These are phyloP conservation scores for Paecilomyces formosus DNA, from an alignment of 2,329 filamentous ascomycete species.

Conservation along the genomic window DNA sequence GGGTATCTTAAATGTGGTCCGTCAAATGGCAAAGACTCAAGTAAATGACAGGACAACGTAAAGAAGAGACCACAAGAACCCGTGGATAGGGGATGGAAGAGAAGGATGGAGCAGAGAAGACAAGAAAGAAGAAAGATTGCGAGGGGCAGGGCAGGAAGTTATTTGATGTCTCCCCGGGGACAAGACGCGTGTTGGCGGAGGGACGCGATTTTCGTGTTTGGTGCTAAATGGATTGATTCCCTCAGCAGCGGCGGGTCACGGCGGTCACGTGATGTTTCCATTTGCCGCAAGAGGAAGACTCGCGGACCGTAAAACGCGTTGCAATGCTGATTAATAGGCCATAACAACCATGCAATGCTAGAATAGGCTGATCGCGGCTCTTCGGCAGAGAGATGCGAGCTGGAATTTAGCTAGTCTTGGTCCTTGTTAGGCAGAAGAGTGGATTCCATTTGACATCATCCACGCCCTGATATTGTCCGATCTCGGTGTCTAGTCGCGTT, in stretches of 20 bases:
- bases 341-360: not conserved
- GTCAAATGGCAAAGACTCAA: conserved; percentile 5
- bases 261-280: not conserved
- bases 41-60: conserved; percentile 3
- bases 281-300: not conserved
- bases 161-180: conserved; percentile 23
- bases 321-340: not conserved
- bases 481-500: not conserved
- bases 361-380: not conserved
- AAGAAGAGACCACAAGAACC: conserved; percentile 8
- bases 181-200: conserved; percentile 23
- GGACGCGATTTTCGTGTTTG: conserved; percentile 29
- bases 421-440: not conserved
- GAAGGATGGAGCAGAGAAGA: conserved; percentile 14
- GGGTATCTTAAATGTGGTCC: conserved; percentile 16
- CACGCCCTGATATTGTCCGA: not conserved
- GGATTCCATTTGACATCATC: not conserved
- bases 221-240: conserved; percentile 17
- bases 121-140: conserved; percentile 16
- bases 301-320: not conserved
- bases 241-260: conserved; percentile 11
- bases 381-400: not conserved
- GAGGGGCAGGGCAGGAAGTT: conserved; percentile 12
- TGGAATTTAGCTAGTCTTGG: not conserved
- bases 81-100: conserved; percentile 7